These are phyloP conservation scores for Casuarina equisetifolia DNA, from an alignment of 306 rosid species.

Conservation along the genomic window DNA sequence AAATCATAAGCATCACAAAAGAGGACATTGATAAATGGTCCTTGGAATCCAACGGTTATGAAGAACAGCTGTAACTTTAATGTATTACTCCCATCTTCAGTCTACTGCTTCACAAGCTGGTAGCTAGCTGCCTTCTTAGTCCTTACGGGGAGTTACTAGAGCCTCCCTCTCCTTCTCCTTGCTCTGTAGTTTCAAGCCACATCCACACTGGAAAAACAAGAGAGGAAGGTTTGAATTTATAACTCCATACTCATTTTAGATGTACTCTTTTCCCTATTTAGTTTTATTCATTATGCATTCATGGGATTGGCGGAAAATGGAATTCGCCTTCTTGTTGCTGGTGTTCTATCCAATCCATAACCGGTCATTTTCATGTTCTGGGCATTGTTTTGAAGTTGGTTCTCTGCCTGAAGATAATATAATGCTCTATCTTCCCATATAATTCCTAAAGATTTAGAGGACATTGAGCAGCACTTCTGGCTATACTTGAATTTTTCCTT, in stretches of 20 bases:
- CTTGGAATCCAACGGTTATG: conserved; percentile 33
- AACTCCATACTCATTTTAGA: background rate
- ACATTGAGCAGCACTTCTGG: background rate
- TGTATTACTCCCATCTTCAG: conserved; percentile 25
- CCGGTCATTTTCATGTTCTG: background rate
- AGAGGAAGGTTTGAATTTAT: conserved; percentile 28
- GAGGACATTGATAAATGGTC: conserved; percentile 40
- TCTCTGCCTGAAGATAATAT: background rate
- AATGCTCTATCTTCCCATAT: background rate
- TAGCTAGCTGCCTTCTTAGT: conserved; percentile 22
- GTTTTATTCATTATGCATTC: background rate
- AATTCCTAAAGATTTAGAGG: background rate
- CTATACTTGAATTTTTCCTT: background rate
- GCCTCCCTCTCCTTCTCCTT: conserved; percentile 19
- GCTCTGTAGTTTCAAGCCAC: conserved; percentile 19
- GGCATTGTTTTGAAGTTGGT: background rate
- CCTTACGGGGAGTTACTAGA: background rate
- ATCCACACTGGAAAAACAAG: conserved; percentile 20
- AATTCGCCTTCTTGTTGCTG: background rate
- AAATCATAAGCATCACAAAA: conserved; percentile 36
- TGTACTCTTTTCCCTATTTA: background rate
- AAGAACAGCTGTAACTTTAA: conserved; percentile 18
- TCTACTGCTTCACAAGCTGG: conserved; percentile 16
- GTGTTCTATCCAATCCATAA: background rate
- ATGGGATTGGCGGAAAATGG: background rate